Conservation (phyloP, 352 stramenopile genomes). For the Pythium biforme region DNA sequence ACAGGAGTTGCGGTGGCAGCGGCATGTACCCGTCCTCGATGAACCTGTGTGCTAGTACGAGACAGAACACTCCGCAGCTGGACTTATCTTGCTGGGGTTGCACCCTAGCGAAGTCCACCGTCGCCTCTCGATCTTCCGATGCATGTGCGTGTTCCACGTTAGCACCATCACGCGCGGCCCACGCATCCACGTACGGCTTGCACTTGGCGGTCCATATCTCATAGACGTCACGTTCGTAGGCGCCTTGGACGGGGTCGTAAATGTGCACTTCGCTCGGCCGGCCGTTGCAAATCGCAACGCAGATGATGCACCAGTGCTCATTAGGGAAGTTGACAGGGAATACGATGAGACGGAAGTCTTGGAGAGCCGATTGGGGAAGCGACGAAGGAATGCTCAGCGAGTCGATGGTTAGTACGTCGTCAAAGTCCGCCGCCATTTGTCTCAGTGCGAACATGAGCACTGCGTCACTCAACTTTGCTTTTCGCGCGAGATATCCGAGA, state of each 20-base stretch:
- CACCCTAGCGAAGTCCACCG: neutral
- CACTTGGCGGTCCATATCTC: neutral
- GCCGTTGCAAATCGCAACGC: neutral
- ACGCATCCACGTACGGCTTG: neutral
- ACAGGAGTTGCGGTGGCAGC: neutral
- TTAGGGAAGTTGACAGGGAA: neutral
- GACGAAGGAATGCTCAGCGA: neutral
- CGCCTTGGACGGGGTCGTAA: neutral
- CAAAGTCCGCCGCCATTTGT: neutral
- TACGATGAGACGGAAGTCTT: neutral
- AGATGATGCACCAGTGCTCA: neutral
- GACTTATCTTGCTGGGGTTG: neutral
- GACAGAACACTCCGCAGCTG: neutral
- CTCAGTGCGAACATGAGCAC: neutral
- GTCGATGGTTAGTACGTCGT: neutral
- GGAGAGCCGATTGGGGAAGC: neutral
- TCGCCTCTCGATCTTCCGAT: too few species aligned
- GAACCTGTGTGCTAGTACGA: neutral
- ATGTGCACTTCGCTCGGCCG: neutral
- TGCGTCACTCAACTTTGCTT: neutral
- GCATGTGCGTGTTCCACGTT: too few species aligned
- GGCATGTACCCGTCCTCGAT: neutral
- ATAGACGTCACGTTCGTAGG: neutral
- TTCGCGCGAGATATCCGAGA: neutral
- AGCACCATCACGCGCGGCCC: neutral